Conservation (phyloP, 257 asterid genomes). For the Ehretia macrophylla region DNA sequence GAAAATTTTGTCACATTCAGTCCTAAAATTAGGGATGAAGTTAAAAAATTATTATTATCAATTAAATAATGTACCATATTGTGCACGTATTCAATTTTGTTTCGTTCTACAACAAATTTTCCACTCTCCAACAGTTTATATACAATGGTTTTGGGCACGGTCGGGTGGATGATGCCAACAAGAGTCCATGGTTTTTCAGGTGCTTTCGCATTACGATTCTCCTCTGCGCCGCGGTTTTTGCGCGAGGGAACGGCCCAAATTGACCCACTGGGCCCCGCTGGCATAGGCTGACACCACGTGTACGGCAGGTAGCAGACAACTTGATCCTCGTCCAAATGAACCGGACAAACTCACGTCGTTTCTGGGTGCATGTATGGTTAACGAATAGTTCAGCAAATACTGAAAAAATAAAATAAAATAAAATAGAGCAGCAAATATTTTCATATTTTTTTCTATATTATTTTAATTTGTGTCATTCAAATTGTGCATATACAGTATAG, state of each 20-base stretch:
- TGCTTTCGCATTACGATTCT: constrained; percentile 3
- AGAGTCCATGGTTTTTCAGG: constrained; percentile 21
- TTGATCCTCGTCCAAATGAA: constrained; percentile 16
- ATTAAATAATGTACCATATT: neutral
- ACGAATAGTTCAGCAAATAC: neutral
- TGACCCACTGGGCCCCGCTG: neutral
- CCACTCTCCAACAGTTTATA: neutral
- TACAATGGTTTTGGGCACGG: neutral
- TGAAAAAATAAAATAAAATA: neutral
- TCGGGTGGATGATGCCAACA: neutral
- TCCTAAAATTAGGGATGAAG: no score
- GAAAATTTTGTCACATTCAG: no score
- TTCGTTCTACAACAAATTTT: neutral
- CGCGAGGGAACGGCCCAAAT: neutral
- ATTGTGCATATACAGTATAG: no score
- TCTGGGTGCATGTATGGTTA: neutral
- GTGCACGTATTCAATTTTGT: neutral
- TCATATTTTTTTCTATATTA: no score
- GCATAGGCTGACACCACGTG: constrained; percentile 4
- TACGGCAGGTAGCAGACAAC: constrained; percentile 8
- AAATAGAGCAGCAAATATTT: no score
- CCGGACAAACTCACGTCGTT: constrained; percentile 15
- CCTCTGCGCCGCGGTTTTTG: constrained; percentile 19
- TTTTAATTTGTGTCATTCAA: no score
- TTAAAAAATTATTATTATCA: no score